Base-by-base conservation (phyloP, 2,329 filamentous ascomycete genomes). In the Tolypocladium tundrense region DNA sequence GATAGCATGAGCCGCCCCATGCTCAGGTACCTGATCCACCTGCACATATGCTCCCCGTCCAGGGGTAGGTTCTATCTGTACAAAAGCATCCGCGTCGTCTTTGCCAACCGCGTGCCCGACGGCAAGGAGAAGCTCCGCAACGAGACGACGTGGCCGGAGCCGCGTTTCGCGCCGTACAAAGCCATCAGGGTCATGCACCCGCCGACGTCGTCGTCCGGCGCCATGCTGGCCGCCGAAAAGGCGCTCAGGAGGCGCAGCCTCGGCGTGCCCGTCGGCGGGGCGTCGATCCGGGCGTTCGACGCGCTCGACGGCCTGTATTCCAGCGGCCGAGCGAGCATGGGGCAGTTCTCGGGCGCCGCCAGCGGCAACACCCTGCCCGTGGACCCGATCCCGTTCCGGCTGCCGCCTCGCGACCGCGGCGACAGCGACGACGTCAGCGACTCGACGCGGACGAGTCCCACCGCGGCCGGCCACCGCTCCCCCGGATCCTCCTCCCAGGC, bases 101-200 rank as follows among this genome's bases (percentile, higher is more conserved):
- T 99, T 70, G 94, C 94, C 57, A 97, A 97, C 69, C 85, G 94
- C 33, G 93, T 97, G 0, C 93, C 94, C 0, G 94, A 97, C 65
- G 93, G 91, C 45, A 96, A 97, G 69, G 93, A 97, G 72, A 93
- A 88, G 68, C 79, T 99, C 43, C 82, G 87, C 39, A 97, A 95
- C 67, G 94, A 99, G 70, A 87, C 93, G 6, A 91, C 94, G 42
- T 81, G 89, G 60, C 93, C 93, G 0, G 91, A 97, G 64, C 94
- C 94, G 24, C 84, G 86, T 24, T 99, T 91, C 69, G 90, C 86
- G 57, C 79, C 86, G 1, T 97, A 96, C 75, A 96, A 92, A 69
- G 83, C 88, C 3, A 73, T 79, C 42, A 75, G 81, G 8, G 75
- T 78, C 39, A 81, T 81, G 77, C 73, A 76, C 45, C 72, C 75